A percentile compares a stretch with the other conserved stretches of the same genome.
These are phyloP conservation scores for Actinidia arguta DNA, from an alignment of 179 eudicot species.

Conservation along the genomic window DNA sequence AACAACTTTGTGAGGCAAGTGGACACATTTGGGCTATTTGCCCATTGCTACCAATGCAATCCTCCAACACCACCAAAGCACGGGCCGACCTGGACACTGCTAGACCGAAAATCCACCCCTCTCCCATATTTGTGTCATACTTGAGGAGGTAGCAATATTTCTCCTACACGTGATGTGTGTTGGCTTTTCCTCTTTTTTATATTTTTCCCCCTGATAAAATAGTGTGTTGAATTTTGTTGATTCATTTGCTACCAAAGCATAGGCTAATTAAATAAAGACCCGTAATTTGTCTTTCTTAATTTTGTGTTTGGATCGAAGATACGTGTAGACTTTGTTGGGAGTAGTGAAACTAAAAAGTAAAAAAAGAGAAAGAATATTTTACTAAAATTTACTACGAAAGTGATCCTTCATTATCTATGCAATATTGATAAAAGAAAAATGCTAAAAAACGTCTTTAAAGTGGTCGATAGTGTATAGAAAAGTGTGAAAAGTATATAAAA, in stretches of 20 bases:
- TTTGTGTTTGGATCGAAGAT: too few relatives aligned
- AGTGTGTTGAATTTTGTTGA: conserved; percentile 39
- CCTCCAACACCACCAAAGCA: conserved; percentile 34
- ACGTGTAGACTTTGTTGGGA: too few relatives aligned
- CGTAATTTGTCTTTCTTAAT: too few relatives aligned
- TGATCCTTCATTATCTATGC: too few relatives aligned
- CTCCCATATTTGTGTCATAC: conserved; percentile 25
- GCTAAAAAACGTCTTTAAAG: too few relatives aligned
- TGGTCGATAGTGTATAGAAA: too few relatives aligned
- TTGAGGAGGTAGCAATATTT: conserved; percentile 14
- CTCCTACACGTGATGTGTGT: conserved; percentile 25
- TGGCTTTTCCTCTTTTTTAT: conserved; percentile 9
- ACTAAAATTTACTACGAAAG: too few relatives aligned
- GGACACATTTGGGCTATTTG: conserved; percentile 69
- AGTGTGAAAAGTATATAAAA: too few relatives aligned
- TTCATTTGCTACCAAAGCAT: conserved; percentile 36
- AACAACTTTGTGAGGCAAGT: conserved; percentile 69
- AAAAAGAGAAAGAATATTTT: too few relatives aligned
- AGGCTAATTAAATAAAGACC: conserved; percentile 21
- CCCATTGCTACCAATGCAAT: conserved; percentile 70
- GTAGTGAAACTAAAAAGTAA: too few relatives aligned
- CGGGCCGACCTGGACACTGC: conserved; percentile 2
- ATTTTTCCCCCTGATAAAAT: too few relatives aligned
- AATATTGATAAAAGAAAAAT: too few relatives aligned
- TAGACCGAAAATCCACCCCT: neutral